Conservation (phyloP, 2,329 filamentous ascomycete genomes). For the Trichothecium roseum region DNA sequence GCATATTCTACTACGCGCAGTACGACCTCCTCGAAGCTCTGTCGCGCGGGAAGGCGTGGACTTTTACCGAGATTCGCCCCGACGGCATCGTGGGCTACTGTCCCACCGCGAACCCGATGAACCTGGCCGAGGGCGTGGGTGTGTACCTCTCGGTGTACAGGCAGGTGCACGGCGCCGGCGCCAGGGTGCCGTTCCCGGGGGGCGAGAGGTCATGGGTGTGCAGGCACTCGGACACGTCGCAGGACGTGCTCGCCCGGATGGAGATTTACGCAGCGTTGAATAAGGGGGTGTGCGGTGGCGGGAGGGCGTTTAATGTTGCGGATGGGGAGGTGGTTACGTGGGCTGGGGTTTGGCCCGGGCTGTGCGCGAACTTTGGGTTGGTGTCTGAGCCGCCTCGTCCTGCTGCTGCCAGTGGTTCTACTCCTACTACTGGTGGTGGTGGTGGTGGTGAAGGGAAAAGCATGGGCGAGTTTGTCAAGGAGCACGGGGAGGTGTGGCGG, state of each 20-base stretch:
- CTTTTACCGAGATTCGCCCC: conserved; percentile 9
- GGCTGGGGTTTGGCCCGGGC: conserved; percentile 8
- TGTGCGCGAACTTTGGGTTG: conserved; percentile 9
- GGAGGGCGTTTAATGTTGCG: conserved; percentile 8
- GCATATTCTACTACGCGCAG: conserved; percentile 10
- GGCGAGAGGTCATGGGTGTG: conserved; percentile 4
- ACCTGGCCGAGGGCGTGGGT: conserved; percentile 8
- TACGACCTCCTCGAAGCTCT: conserved; percentile 6
- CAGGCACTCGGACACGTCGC: conserved; percentile 10
- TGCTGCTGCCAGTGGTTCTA: too few relatives aligned
- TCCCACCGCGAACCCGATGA: conserved; percentile 8
- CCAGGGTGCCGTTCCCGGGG: conserved; percentile 8
- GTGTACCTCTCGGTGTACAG: conserved; percentile 7
- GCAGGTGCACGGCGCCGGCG: conserved; percentile 7
- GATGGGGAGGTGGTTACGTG: conserved; percentile 7
- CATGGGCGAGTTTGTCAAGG: conserved; percentile 4
- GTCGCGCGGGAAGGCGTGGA: conserved; percentile 7
- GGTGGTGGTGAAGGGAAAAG: conserved; percentile 2
- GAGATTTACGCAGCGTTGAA: conserved; percentile 9
- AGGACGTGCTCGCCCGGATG: conserved; percentile 9
- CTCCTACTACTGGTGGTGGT: too few relatives aligned
- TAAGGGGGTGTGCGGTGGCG: conserved; percentile 5
- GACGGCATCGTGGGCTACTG: conserved; percentile 10
- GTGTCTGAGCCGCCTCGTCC: too few relatives aligned
- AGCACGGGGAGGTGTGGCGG: conserved; percentile 6